phyloP scores from a whole-genome alignment of 1,139 yeast species.

The Protomyces gravidus region DNA sequence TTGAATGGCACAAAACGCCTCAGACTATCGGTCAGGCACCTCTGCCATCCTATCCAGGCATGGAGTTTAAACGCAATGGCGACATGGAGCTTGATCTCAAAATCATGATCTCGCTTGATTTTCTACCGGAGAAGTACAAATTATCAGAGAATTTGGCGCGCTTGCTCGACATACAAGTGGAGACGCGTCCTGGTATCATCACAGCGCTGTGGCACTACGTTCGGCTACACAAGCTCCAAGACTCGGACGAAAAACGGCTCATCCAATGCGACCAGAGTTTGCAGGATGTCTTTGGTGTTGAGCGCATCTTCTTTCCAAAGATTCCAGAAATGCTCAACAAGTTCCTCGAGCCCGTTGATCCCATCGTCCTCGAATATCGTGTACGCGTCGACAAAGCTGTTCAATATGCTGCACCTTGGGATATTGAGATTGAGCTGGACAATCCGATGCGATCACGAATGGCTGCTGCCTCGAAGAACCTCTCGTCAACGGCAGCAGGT shows the following conservation, averaged over 20 bases:
- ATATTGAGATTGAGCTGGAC: conserved; percentile 61
- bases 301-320: conserved; percentile 59
- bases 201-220: conserved; percentile 86
- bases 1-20: conserved; percentile 64
- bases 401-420: conserved; percentile 42
- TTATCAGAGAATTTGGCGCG: conserved; percentile 62
- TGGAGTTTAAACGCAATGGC: conserved; percentile 81
- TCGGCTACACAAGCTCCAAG: conserved; percentile 64
- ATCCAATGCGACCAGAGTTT: conserved; percentile 68
- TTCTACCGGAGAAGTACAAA: conserved; percentile 59
- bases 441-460: conserved; percentile 52
- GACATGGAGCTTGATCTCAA: conserved; percentile 59
- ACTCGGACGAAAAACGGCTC: conserved; percentile 52
- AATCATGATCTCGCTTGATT: conserved; percentile 76
- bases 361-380: conserved; percentile 69
- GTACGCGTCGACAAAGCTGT: conserved; percentile 58
- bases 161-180: conserved; percentile 58
- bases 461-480: conserved; percentile 20
- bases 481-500: conserved; percentile 33
- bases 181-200: conserved; percentile 81
- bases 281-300: conserved; percentile 53
- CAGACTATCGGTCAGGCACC: conserved; percentile 40
- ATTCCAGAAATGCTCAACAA: conserved; percentile 65
- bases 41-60: conserved; percentile 68
- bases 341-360: conserved; percentile 66